These are phyloP conservation scores for Suhomyces emberorum DNA, from an alignment of 805 yeast species.

Conservation along the genomic window DNA sequence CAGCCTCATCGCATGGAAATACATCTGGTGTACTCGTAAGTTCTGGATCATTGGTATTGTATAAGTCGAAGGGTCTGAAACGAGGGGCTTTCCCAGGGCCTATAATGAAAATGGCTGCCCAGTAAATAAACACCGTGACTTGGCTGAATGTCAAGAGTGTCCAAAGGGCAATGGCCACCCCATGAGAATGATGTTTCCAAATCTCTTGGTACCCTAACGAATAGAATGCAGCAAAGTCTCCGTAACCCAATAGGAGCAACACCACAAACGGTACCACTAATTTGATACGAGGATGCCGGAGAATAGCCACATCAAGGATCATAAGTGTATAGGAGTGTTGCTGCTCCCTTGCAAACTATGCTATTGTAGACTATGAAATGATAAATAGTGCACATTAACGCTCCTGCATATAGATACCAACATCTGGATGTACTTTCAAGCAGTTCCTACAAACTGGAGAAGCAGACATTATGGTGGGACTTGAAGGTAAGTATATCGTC, in stretches of 20 bases:
- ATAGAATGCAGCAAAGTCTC: constrained; percentile 43
- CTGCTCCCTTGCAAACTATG: too few relatives aligned
- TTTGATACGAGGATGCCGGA: constrained; percentile 13
- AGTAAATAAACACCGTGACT: constrained; percentile 27
- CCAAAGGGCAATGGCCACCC: constrained; percentile 38
- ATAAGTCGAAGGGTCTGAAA: constrained; percentile 33
- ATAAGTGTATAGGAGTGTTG: constrained; percentile 1
- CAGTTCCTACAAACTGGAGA: background rate
- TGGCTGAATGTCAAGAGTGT: constrained; percentile 25
- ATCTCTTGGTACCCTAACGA: constrained; percentile 43
- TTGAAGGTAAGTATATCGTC: background rate
- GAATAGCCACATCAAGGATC: constrained; percentile 9
- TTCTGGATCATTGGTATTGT: constrained; percentile 10
- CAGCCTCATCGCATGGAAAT: constrained; percentile 68
- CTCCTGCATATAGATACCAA: background rate
- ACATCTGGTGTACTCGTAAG: constrained; percentile 48
- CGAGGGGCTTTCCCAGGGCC: constrained; percentile 59
- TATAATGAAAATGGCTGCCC: constrained; percentile 42
- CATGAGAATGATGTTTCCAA: constrained; percentile 22
- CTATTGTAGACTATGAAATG: too few relatives aligned
- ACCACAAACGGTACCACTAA: constrained; percentile 26
- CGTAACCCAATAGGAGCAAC: constrained; percentile 33
- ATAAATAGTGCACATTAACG: too few relatives aligned
- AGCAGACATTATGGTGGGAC: background rate
- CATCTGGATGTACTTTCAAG: background rate